Conservation (phyloP, 1,284 basidiomycete species). For the Cryptococcus sp. region DNA sequence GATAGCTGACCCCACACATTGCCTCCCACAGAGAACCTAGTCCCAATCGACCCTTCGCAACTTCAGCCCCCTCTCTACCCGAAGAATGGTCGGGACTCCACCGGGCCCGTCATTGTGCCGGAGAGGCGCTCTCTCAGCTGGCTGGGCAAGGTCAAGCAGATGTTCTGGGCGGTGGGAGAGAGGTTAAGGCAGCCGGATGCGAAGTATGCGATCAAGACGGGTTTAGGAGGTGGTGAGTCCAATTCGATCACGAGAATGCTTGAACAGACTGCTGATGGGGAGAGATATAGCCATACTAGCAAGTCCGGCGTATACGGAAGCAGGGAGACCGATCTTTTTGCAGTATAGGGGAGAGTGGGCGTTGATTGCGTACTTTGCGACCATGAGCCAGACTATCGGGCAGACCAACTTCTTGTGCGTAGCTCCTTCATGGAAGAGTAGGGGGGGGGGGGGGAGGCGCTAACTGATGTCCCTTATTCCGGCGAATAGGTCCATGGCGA, state of each 20-base stretch:
- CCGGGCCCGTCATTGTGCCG: slow-evolving; percentile 79
- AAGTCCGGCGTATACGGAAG: slow-evolving; percentile 77
- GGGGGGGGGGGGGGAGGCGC: too few relatives aligned
- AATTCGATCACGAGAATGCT: not conserved
- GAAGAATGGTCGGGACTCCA: slow-evolving; percentile 72
- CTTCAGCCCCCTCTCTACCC: slow-evolving; percentile 67
- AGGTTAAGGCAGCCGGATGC: slow-evolving; percentile 69
- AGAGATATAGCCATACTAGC: slow-evolving; percentile 63
- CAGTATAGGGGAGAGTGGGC: slow-evolving; percentile 89
- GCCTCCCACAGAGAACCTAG: slow-evolving; percentile 58
- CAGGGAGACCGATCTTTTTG: slow-evolving; percentile 71
- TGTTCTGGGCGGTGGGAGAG: slow-evolving; percentile 71
- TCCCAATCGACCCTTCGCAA: slow-evolving; percentile 58
- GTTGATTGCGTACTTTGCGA: slow-evolving; percentile 84
- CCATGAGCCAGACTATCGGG: slow-evolving; percentile 77
- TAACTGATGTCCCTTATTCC: too few relatives aligned
- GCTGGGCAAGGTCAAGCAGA: slow-evolving; percentile 62
- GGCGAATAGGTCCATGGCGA: slow-evolving; percentile 53
- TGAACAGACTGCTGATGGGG: not conserved
- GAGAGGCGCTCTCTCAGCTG: slow-evolving; percentile 58
- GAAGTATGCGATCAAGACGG: slow-evolving; percentile 85
- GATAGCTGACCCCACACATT: not conserved
- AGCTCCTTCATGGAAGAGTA: slow-evolving; percentile 29
- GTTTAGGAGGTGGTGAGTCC: slow-evolving; percentile 49
- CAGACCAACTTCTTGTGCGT: slow-evolving; percentile 75